Conservation (phyloP, 768 basidiomycete species). For the Trametes meyenii region DNA sequence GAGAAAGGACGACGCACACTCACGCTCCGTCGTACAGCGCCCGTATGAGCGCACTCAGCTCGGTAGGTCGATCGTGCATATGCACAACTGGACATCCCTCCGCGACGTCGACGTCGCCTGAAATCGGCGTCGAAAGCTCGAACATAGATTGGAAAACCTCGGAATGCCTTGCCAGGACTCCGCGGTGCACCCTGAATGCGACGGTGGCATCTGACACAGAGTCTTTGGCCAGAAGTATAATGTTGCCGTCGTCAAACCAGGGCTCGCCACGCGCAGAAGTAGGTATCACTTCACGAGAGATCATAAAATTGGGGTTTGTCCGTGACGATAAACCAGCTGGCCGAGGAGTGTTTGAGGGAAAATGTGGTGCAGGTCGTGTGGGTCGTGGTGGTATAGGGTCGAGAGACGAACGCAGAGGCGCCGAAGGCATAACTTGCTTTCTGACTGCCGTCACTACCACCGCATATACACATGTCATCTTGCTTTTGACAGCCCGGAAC, state of each 20-base stretch:
- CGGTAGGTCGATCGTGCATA: constrained; percentile 55
- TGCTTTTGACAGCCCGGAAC: not conserved
- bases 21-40: constrained; percentile 62
- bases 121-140: constrained; percentile 42
- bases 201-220: constrained; percentile 34
- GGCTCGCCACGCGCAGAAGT: constrained; percentile 41
- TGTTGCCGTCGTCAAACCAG: constrained; percentile 66
- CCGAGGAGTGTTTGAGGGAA: too few species aligned
- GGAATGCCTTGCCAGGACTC: constrained; percentile 52
- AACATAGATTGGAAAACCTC: constrained; percentile 61
- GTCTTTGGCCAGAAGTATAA: constrained; percentile 49
- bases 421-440: too few species aligned
- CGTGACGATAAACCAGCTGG: not conserved
- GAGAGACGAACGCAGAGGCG: too few species aligned
- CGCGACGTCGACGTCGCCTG: constrained; percentile 36
- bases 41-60: constrained; percentile 52
- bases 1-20: constrained; percentile 31
- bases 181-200: constrained; percentile 57
- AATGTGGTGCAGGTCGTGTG: too few species aligned
- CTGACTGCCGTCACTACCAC: too few species aligned
- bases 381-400: too few species aligned
- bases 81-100: constrained; percentile 54
- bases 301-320: not conserved
- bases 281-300: not conserved
- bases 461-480: too few species aligned